These are phyloP conservation scores for Rutidosis leptorrhynchoides DNA, from an alignment of 129 eudicot genomes.

Conservation along the genomic window DNA sequence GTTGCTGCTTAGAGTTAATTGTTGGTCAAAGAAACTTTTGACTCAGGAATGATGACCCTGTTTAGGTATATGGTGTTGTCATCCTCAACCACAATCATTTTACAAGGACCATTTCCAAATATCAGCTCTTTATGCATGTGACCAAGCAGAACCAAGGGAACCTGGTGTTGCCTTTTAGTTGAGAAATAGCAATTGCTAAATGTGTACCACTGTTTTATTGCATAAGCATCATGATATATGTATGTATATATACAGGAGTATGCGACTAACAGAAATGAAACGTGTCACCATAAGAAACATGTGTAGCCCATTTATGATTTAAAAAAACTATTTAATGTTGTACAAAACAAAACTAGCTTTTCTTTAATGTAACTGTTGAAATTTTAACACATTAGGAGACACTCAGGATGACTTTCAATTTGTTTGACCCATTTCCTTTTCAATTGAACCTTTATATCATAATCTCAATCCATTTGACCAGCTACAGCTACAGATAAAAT, in stretches of 20 bases:
- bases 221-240: conserved; percentile 15
- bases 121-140: conserved; percentile 91
- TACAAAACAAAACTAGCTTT: background rate
- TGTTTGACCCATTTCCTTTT: background rate
- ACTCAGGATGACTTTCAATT: background rate
- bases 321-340: background rate
- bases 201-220: conserved; percentile 44
- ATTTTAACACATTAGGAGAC: background rate
- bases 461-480: background rate
- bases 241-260: background rate
- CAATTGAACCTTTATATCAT: background rate
- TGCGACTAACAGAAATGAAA: background rate
- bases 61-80: conserved; percentile 71
- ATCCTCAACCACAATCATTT: conserved; percentile 74
- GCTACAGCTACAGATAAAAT: background rate
- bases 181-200: conserved; percentile 63
- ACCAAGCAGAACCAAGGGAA: conserved; percentile 79
- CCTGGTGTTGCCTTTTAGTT: conserved; percentile 48
- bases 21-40: conserved; percentile 32
- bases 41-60: conserved; percentile 90
- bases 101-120: conserved; percentile 63
- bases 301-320: background rate
- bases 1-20: conserved; percentile 26
- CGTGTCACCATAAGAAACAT: background rate
- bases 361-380: background rate